Evolutionary conservation across 2,329 filamentous ascomycete species (phyloP), one percentile per base, ranked within the genome.

Genomic region (Talaromyces sp.): DNA sequence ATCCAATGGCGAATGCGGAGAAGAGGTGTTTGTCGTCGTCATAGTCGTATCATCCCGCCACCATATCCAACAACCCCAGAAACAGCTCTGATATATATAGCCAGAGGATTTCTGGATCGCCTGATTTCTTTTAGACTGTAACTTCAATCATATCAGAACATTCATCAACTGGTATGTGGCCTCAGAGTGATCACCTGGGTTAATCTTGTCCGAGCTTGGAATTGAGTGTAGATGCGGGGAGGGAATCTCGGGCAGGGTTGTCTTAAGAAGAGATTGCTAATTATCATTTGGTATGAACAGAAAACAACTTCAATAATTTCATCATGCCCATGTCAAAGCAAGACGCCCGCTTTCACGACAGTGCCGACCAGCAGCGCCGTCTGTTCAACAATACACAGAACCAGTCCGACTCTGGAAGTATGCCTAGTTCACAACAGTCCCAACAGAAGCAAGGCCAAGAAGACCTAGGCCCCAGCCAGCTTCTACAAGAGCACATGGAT

Each of bases 401-500:
- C 47, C 55, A 27, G 41, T 14, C 39, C 33, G 10, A 36, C 54
- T 54, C 36, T 20, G 48, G n/a, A n/a, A n/a, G n/a, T n/a, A n/a
- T n/a, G n/a, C n/a, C 33, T 48, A 51, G 20, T 36, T 19, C 19
- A 19, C 24, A 24, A 14, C 30, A 22, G 37, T 29, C n/a, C 6
- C 13, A 45, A 33, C 16, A 53, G 53, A 29, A 56, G 35, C 37
- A 54, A 16, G 13, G n/a, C n/a, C n/a, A 48, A 29, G 19, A 54
- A 17, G 50, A 56, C 10, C 50, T 44, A 6, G 58, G 47, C 6
- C 62, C 68, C 0, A 64, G 65, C 30, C 64, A 72, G 51, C 51
- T 65, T 29, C 52, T 74, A 9, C 61, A 62, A 29, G 65, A 65
- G 11, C 64, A 65, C 3, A 64, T 73, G 56, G 64, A 73, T 33